A percentile compares a stretch with the other conserved stretches of the same genome.
Evolutionary conservation across 352 stramenopile species (phyloP).

Genomic region (Globisporangium alternatum): DNA sequence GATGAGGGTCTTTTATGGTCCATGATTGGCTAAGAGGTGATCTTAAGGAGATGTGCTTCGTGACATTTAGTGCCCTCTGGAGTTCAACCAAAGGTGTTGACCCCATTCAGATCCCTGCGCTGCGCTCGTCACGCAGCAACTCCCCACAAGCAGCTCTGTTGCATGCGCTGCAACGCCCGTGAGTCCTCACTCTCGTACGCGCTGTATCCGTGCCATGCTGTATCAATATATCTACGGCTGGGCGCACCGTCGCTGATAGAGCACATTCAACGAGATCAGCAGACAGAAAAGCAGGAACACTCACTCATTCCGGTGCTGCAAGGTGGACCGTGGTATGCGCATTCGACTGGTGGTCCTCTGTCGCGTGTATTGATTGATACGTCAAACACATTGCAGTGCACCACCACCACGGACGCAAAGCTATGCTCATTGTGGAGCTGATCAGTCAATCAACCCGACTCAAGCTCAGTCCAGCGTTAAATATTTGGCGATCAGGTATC

Average conservation of each 20-base stretch:
- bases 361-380: neutral
- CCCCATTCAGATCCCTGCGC: neutral
- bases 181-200: too few species aligned
- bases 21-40: constrained; percentile 6
- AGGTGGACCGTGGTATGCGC: neutral
- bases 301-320: constrained; percentile 2
- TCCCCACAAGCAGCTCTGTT: neutral
- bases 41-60: neutral
- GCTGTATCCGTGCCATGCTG: too few species aligned
- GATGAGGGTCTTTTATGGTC: neutral
- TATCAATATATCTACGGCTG: too few species aligned
- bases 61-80: neutral
- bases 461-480: constrained; percentile 61
- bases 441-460: neutral
- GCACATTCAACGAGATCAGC: neutral
- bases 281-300: neutral
- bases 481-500: constrained; percentile 80
- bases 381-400: too few species aligned
- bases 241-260: neutral
- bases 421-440: too few species aligned
- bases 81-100: neutral
- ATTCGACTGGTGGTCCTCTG: too few species aligned
- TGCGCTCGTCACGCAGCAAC: neutral
- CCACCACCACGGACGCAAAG: too few species aligned
- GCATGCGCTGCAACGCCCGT: neutral